Base-by-base conservation (phyloP, 2,329 filamentous ascomycete species). In the Talaromyces sp. region DNA sequence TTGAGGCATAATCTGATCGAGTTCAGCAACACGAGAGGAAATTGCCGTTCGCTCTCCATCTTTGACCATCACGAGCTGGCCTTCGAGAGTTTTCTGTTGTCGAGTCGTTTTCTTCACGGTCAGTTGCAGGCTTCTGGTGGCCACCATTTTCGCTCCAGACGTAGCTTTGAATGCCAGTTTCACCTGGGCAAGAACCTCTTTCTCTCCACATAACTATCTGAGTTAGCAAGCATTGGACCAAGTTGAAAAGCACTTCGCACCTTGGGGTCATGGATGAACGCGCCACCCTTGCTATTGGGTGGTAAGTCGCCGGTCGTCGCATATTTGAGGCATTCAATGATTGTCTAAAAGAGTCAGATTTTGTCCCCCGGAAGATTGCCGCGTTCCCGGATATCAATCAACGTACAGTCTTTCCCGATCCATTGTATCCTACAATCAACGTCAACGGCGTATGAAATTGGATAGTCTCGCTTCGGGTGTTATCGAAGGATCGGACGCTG, bases 281-380 rank as follows among this genome's bases (percentile, higher is more conserved):
- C 93, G 37, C 93, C 93, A 33, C 90, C 90, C 81, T 85, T 88
- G 74, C 89, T 93, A 82, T 97, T 97, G 37, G 95, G 92, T 1
- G 95, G 95, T 57, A 96, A 85, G 73, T 96, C 91, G 64, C 95
- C 96, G 8, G 93, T 97, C 19, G 96, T 97, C 61, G 92, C 93
- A 87, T 97, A 99, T 76, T 97, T 97, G 73, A 99, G 90, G 76
- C 93, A 96, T 78, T 99, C 95, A 78, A 99, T 99, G 74, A 99
- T 97, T 65, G 95, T 98, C 82, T 86, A 47, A 45, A 37, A 37
- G 4, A 22, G 27, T 50, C 16, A 56, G 61, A 48, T 4, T 39
- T 16, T 19, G 31, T 10, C 27, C 24, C 16, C 9, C 9, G 41
- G 31, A 19, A 41, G 6, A 13, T 8, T 0, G 33, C 3, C 19